Base-by-base conservation (phyloP, 2,329 filamentous ascomycete genomes). In the Cryphonectria nitschkei region DNA sequence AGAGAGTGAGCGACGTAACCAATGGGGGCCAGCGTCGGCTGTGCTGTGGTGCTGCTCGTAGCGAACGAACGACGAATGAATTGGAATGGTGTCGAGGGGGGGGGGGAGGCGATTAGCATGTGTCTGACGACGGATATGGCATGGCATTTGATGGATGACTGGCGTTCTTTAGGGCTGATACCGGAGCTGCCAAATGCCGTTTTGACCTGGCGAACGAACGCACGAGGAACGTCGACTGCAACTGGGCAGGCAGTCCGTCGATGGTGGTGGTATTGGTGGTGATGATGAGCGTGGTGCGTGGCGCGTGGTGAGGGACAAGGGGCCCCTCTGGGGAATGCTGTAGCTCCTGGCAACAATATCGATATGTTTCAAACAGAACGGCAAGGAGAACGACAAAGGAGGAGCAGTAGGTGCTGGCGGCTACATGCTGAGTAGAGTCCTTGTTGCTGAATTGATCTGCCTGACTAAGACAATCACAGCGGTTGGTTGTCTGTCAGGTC, bases 131-230 rank as follows among this genome's bases (percentile, higher is more conserved):
- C 54, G 54, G 54, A 32, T 58, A 58, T 34, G 54, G 54, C 54
- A 58, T 58, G 54, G 54, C 54, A 58, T 32, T 19, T 32, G 61
- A 26, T 64, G 61, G 61, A 32, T 46, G 54, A 56, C 52, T 16
- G 26, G 52, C 26, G 26, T 19, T 46, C 52, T 56, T 32, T 56
- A 56, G 52, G 52, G 52, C 52, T 56, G 54, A 58, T 58, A 29
- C 22, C 46, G 22, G 7, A 2, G 54, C 29, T 58, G 54, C 26
- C 26, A 58, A 11, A 32, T 32, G 29, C 54, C 54, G 54, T 34
- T 50, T n/a, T 4, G 7, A 11, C 22, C 46, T n/a, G 46, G 9
- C 19, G 9, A 50, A n/a, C 46, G 16, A 50, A 11, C 2, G 46
- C 19, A 50, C 43, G 37, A 50, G 54, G 54, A 34, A 32, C 26